Evolutionary conservation across 805 yeast species (phyloP).

Genomic region (Dipodascus geniculatus): DNA sequence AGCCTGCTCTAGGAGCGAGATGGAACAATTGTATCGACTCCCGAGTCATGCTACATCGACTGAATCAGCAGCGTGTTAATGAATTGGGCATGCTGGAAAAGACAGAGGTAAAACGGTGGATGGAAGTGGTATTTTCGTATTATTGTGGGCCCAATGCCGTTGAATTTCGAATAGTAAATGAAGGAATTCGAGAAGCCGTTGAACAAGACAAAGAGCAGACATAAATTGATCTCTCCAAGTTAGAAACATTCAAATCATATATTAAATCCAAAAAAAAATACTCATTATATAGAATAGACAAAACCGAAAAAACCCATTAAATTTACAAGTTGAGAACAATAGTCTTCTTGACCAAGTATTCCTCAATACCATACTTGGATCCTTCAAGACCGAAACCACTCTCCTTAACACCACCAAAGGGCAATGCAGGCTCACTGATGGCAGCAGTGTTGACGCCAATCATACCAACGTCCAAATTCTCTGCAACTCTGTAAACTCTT

Average conservation of each 20-base stretch:
- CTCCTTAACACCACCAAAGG: conserved; percentile 60
- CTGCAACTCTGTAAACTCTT: conserved; percentile 49
- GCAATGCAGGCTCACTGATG: conserved; percentile 41
- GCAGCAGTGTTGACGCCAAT: conserved; percentile 69
- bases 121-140: conserved; percentile 34
- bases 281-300: not conserved
- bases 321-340: conserved; percentile 29
- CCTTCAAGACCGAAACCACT: conserved; percentile 79
- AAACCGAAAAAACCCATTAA: conserved; percentile 5
- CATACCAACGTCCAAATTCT: conserved; percentile 67
- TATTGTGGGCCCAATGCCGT: conserved; percentile 17
- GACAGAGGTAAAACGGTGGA: conserved; percentile 19
- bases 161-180: conserved; percentile 17
- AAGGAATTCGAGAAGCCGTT: not conserved
- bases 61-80: not conserved
- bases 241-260: not conserved
- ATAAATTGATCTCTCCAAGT: no score
- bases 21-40: conserved; percentile 44
- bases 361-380: conserved; percentile 63
- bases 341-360: conserved; percentile 55
- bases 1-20: conserved; percentile 44
- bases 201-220: no score
- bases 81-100: not conserved
- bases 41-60: conserved; percentile 28
- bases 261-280: not conserved